Percentiles rank a stretch among this genome's conserved stretches.
phyloP scores from a whole-genome alignment of 768 basidiomycete genomes.

The Gelatoporia subvermispora region DNA sequence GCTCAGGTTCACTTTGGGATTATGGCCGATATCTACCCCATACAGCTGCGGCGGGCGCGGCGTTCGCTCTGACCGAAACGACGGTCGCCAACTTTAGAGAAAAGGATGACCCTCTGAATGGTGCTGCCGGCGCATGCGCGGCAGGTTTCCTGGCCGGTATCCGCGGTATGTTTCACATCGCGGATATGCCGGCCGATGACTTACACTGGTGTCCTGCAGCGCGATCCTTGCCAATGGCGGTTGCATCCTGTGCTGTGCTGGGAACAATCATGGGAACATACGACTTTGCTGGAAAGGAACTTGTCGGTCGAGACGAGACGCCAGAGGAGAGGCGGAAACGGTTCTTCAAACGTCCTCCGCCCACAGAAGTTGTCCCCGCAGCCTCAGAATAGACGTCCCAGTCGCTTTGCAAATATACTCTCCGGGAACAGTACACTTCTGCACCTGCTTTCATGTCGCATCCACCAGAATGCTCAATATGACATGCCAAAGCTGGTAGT shows the following conservation, averaged over 20 bases:
- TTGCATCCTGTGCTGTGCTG: conserved; percentile 73
- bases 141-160: conserved; percentile 90
- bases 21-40: neutral
- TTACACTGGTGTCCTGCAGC: conserved; percentile 37
- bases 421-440: neutral
- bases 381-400: conserved; percentile 9
- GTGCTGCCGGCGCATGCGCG: conserved; percentile 84
- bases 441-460: too few species aligned
- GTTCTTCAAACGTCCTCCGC: conserved; percentile 76
- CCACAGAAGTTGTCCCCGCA: conserved; percentile 32
- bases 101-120: conserved; percentile 76
- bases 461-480: too few species aligned
- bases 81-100: conserved; percentile 75
- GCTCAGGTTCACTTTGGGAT: neutral
- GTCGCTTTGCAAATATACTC: neutral
- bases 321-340: conserved; percentile 67
- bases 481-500: too few species aligned
- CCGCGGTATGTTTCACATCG: conserved; percentile 47
- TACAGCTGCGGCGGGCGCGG: conserved; percentile 83
- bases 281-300: conserved; percentile 65
- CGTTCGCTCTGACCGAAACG: conserved; percentile 81
- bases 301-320: conserved; percentile 43
- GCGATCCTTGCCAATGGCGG: conserved; percentile 77
- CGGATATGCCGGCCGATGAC: conserved; percentile 1
- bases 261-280: conserved; percentile 79